Evolutionary conservation across 1,284 basidiomycete species (phyloP), one percentile per base, ranked within the genome.

Genomic region (Porogramme epimiltina): DNA sequence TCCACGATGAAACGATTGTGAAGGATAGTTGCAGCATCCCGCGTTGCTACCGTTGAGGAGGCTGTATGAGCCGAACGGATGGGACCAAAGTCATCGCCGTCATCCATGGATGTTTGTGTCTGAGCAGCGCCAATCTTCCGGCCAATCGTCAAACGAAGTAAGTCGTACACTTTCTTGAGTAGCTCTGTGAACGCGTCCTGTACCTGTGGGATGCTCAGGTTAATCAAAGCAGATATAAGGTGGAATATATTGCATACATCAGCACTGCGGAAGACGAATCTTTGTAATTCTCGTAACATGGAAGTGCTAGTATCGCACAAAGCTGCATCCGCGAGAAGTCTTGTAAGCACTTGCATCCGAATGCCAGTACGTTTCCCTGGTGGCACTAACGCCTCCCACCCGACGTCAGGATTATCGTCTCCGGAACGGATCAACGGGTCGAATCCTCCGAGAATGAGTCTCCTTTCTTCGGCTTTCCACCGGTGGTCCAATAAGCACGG

Each of bases 321-420:
- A 15, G n/a, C 16, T 52, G 37, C 28, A 47, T 25, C n/a, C 49
- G 48, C 18, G 24, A 70, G 70, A 34, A 85, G 61, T 25, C 56
- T 55, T 38, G 63, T 67, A 37, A 90, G 70, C 0, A 75, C 68
- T 43, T 80, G 74, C 9, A 73, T 72, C 54, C 84, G 79, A 50
- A 94, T 86, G 1, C 90, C 93, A 9, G 87, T 86, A 3, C 78
- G 75, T 10, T 67, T 47, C 34, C 80, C 81, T n/a, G 92, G 85
- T 24, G 74, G 70, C 13, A 89, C 68, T 57, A 94, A 70, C 2
- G 83, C 78, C 13, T 78, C 72, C 78, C 81, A 85, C 18, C 63
- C 66, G 5, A 71, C 61, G 15, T 69, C 58, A 15, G 28, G 67
- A 62, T 4, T 56, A 45, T 2, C 50, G 28, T 65, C 64, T 10